These are phyloP conservation scores for Aureobasidium musti DNA, from an alignment of 2,329 filamentous ascomycete species.

Conservation along the genomic window DNA sequence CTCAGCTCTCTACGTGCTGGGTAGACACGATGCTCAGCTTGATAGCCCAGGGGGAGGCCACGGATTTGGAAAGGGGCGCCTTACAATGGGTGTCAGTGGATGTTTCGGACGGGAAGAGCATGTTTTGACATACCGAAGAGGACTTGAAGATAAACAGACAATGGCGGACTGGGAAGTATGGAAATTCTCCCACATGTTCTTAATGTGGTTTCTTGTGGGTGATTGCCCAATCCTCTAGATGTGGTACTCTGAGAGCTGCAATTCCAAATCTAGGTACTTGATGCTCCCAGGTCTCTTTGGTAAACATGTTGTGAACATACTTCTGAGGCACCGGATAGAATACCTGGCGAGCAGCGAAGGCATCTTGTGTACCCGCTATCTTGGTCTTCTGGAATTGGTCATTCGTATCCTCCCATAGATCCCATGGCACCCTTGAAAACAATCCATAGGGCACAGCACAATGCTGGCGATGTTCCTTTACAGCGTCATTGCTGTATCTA, in stretches of 20 bases:
- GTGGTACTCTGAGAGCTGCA: not conserved
- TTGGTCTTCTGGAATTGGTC: not conserved
- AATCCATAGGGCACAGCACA: not conserved
- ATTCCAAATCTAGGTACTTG: not conserved
- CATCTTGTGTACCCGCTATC: not conserved
- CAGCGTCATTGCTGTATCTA: no score
- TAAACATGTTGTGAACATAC: not conserved
- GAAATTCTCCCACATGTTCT: no score
- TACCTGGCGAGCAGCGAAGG: not conserved
- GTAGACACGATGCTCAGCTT: not conserved
- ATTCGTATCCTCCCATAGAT: not conserved
- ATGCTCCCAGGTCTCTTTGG: not conserved
- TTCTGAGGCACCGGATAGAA: slow-evolving; percentile 1
- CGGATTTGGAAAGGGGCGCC: not conserved
- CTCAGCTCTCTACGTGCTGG: not conserved
- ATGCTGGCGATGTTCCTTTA: no score
- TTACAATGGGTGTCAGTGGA: not conserved
- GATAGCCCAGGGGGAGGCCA: not conserved
- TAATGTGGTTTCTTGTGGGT: no score
- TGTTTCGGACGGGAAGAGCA: no score
- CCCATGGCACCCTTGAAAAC: not conserved
- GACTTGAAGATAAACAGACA: not conserved
- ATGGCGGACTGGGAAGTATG: no score
- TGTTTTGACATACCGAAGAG: not conserved
- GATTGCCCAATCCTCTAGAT: not conserved